A percentile compares a stretch with the other conserved stretches of the same genome.
phyloP scores from a whole-genome alignment of 1,284 basidiomycete genomes.

The Apiotrichum mycotoxinovorans region DNA sequence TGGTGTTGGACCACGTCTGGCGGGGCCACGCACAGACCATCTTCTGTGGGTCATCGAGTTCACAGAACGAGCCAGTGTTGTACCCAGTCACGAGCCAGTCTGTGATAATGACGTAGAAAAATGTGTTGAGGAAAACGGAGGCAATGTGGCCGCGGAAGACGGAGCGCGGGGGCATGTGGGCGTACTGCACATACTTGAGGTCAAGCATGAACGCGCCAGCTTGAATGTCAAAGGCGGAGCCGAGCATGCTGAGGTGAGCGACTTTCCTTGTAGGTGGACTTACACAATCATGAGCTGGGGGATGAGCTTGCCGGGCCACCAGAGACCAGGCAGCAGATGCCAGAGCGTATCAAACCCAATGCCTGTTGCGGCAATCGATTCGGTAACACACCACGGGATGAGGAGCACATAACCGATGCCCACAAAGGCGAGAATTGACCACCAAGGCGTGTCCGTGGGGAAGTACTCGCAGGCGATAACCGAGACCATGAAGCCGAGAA shows the following conservation, averaged over 20 bases:
- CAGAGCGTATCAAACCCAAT: slow-evolving; percentile 2
- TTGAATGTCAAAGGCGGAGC: slow-evolving; percentile 29
- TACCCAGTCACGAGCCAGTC: slow-evolving; percentile 10
- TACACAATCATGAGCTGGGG: slow-evolving; percentile 7
- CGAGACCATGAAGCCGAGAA: slow-evolving; percentile 40
- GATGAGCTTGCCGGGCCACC: slow-evolving; percentile 7
- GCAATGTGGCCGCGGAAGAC: slow-evolving; percentile 68
- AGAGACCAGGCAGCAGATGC: slow-evolving; percentile 9
- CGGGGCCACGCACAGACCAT: slow-evolving; percentile 10
- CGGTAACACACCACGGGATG: slow-evolving; percentile 5
- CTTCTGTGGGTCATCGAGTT: slow-evolving; percentile 1
- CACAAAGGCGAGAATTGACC: slow-evolving; percentile 9
- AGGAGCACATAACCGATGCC: slow-evolving; percentile 4
- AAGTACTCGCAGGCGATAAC: not conserved
- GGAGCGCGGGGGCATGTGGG: slow-evolving; percentile 32
- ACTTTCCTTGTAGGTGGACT: no score
- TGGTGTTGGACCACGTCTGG: slow-evolving; percentile 4
- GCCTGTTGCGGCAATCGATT: slow-evolving; percentile 6
- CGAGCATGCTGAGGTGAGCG: no score
- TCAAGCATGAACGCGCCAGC: slow-evolving; percentile 53
- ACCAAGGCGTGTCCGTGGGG: slow-evolving; percentile 14
- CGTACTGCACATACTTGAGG: slow-evolving; percentile 57
- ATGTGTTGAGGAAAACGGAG: slow-evolving; percentile 46
- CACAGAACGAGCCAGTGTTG: slow-evolving; percentile 7
- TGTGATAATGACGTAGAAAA: slow-evolving; percentile 8